These are phyloP conservation scores for Aspergillus carlsbadensis DNA, from an alignment of 495 filamentous ascomycete genomes.

Conservation along the genomic window DNA sequence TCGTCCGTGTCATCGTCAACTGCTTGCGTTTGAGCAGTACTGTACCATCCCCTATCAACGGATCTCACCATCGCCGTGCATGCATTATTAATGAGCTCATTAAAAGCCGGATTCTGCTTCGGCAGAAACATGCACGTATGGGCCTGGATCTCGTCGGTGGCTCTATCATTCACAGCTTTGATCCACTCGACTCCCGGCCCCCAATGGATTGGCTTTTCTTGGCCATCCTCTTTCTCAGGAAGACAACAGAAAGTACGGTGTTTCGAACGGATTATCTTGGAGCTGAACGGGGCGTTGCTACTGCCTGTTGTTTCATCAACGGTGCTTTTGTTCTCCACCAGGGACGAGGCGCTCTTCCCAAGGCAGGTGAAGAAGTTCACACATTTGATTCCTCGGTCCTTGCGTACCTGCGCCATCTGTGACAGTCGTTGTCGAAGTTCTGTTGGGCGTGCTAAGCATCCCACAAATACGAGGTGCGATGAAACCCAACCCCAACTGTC, in stretches of 20 bases:
- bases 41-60: constrained; percentile 45
- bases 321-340: constrained; percentile 31
- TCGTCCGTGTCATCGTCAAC: constrained; percentile 7
- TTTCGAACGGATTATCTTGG: constrained; percentile 43
- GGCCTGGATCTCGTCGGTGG: constrained; percentile 73
- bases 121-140: constrained; percentile 88
- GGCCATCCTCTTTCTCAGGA: constrained; percentile 54
- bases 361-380: constrained; percentile 82
- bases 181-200: constrained; percentile 53
- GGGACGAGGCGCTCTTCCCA: constrained; percentile 56
- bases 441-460: constrained; percentile 74
- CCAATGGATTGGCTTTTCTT: constrained; percentile 14
- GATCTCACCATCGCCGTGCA: constrained; percentile 58
- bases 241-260: constrained; percentile 83
- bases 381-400: constrained; percentile 61
- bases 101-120: constrained; percentile 77
- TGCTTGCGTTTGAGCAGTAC: constrained; percentile 26
- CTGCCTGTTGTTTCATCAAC: constrained; percentile 8
- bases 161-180: constrained; percentile 73
- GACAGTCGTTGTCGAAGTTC: constrained; percentile 69
- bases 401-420: constrained; percentile 53
- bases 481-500: constrained; percentile 76
- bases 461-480: constrained; percentile 94
- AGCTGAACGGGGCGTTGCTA: constrained; percentile 30
- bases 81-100: constrained; percentile 62